phyloP scores from a whole-genome alignment of 495 filamentous ascomycete species.

The Tuber brumale region DNA sequence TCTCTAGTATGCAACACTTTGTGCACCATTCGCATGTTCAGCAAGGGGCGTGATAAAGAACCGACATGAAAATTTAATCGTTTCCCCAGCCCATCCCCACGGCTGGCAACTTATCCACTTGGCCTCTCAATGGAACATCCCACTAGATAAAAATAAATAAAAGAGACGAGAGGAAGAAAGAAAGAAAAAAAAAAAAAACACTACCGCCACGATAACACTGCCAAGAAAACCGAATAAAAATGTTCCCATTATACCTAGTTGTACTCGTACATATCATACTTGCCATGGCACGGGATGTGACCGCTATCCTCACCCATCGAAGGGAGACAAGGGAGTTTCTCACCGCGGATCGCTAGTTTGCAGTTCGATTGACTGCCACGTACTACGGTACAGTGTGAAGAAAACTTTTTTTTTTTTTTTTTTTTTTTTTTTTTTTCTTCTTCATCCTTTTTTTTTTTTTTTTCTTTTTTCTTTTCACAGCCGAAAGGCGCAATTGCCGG shows the following conservation, averaged over 20 bases:
- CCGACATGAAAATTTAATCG: too few species aligned
- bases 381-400: not conserved
- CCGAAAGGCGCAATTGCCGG: not conserved
- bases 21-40: not conserved
- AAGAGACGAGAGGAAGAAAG: not conserved
- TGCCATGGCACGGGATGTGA: not conserved
- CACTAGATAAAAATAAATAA: not conserved
- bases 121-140: too few species aligned
- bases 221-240: conserved; percentile 10
- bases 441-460: too few species aligned
- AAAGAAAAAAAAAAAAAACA: conserved; percentile 9
- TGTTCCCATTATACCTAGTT: not conserved
- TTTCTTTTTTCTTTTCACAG: not conserved
- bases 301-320: not conserved
- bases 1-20: not conserved
- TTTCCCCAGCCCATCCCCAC: too few species aligned
- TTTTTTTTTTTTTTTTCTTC: not conserved
- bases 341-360: not conserved
- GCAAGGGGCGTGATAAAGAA: not conserved
- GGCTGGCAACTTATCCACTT: too few species aligned
- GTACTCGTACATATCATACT: not conserved
- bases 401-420: not conserved
- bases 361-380: not conserved
- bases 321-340: not conserved
- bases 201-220: not conserved